Percentiles rank a stretch among this genome's conserved stretches.
phyloP scores from a whole-genome alignment of 495 filamentous ascomycete genomes.

The Talaromyces proteolyticus region DNA sequence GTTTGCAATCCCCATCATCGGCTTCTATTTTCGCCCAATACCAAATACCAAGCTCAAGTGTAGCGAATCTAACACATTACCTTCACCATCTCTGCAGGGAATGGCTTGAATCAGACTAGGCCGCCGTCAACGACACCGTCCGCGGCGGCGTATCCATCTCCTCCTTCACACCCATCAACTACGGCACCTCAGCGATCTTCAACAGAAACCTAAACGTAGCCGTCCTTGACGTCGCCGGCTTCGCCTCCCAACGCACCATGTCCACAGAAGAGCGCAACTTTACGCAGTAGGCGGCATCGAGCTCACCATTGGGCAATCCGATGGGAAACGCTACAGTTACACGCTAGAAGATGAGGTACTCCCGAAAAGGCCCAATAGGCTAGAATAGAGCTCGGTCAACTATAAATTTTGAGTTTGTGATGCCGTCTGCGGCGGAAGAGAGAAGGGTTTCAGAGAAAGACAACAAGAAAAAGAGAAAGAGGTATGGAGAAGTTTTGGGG shows the following conservation, averaged over 20 bases:
- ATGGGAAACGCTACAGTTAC: constrained; percentile 62
- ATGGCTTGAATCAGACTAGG: constrained; percentile 59
- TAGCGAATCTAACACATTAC: background rate
- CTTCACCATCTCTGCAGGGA: constrained; percentile 28
- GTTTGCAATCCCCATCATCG: background rate
- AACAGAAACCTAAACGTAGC: constrained; percentile 63
- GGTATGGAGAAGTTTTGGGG: constrained; percentile 23
- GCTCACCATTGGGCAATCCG: constrained; percentile 23
- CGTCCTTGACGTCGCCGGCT: constrained; percentile 77
- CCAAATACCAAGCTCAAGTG: background rate
- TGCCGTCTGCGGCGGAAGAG: too few relatives aligned
- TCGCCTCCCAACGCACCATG: constrained; percentile 68
- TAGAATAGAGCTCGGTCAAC: constrained; percentile 53
- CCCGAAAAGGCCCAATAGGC: constrained; percentile 48
- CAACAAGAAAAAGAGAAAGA: constrained; percentile 5
- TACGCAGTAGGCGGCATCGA: constrained; percentile 49
- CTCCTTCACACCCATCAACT: constrained; percentile 25
- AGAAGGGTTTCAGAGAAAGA: too few relatives aligned
- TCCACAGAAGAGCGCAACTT: constrained; percentile 41
- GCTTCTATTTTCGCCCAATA: background rate
- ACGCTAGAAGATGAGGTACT: constrained; percentile 63
- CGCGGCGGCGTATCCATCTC: constrained; percentile 65
- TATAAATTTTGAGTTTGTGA: constrained; percentile 40
- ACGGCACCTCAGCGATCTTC: constrained; percentile 36
- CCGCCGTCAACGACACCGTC: constrained; percentile 62